A percentile compares a stretch with the other conserved stretches of the same genome.
phyloP scores from a whole-genome alignment of 1,139 yeast species.

The Chernovozyma aurita region DNA sequence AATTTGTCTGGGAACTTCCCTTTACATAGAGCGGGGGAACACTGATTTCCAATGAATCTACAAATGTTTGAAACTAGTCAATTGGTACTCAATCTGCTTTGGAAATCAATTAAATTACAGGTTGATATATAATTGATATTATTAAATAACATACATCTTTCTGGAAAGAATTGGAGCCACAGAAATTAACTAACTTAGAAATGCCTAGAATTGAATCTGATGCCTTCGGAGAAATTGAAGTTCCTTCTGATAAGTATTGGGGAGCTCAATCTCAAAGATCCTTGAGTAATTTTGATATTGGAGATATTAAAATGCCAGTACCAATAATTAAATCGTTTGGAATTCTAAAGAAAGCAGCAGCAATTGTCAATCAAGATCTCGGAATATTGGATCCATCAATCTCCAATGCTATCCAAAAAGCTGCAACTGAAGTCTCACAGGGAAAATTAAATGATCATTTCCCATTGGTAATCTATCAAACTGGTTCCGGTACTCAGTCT shows the following conservation, averaged over 20 bases:
- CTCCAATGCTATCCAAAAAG: constrained; percentile 73
- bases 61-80: no score
- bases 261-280: constrained; percentile 99
- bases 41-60: no score
- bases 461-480: constrained; percentile 93
- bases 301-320: constrained; percentile 89
- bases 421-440: constrained; percentile 84
- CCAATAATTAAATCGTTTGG: constrained; percentile 87
- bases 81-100: no score
- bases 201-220: constrained; percentile 72
- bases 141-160: no score
- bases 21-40: no score
- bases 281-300: constrained; percentile 88
- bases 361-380: constrained; percentile 71
- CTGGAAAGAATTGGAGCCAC: no score
- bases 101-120: no score
- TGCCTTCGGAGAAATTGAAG: constrained; percentile 95
- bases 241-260: constrained; percentile 82
- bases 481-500: constrained; percentile 94
- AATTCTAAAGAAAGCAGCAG: constrained; percentile 83
- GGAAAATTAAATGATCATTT: constrained; percentile 85
- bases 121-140: no score
- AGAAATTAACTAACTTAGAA: no score
- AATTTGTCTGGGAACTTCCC: no score
- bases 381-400: constrained; percentile 73